Evolutionary conservation across 1,284 basidiomycete genomes (phyloP), one percentile per base, ranked within the genome.

Genomic region (Chalciporus piperatoides): DNA sequence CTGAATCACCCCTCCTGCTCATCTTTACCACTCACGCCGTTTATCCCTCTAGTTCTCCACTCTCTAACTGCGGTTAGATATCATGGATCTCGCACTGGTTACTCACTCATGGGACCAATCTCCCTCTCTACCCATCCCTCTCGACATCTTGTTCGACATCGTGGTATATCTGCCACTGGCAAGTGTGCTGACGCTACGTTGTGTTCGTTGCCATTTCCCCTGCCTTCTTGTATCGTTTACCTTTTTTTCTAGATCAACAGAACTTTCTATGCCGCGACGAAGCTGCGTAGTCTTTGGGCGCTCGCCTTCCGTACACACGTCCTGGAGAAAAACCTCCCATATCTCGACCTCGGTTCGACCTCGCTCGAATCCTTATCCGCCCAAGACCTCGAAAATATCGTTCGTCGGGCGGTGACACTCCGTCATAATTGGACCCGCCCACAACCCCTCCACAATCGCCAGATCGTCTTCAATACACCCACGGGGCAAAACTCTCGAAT

Each of bases 241-340:
- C 4, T 4, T 2, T 8, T 8, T 24, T 2, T 19, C 0, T 47
- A 85, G 82, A 77, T 77, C 6, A 82, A 68, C 59, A 77, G 64
- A 51, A 53, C 57, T 5, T 71, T 82, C 36, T 53, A 61, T 17
- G 56, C 65, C 1, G 57, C 76, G 15, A 79, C 80, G 0, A 71
- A 68, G 19, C 59, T 73, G 2, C 77, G 74, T 17, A 66, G 70
- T 40, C 68, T 84, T 27, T 85, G 82, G 82, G 61, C 70, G 14
- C 51, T 67, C 12, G 68, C 79, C 14, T 61, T 84, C 25, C 68
- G 65, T 14, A 62, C 51, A 23, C 68, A 75, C 46, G 65, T 80
- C 35, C 54, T 75, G 37, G 63, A 69, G 8, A 56, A 65, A n/a
- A 65, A 71, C 49, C 62, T 82, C 17, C 81, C 83, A 4, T 63